phyloP scores from a whole-genome alignment of 139 green algal species.

The Chara braunii region DNA sequence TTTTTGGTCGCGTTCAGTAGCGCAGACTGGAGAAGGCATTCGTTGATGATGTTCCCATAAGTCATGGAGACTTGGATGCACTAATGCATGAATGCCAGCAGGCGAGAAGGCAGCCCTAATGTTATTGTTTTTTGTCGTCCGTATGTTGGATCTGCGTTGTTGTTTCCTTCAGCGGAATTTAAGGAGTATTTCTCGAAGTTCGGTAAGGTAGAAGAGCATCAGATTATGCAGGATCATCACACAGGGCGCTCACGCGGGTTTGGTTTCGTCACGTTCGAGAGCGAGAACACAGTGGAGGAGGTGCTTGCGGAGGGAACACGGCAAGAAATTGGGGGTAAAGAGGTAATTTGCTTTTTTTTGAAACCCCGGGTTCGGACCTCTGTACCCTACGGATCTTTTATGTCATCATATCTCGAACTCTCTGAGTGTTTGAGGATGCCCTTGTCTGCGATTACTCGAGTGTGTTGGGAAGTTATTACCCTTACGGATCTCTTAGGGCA shows the following conservation, averaged over 20 bases:
- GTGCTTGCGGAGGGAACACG: slow-evolving; percentile 72
- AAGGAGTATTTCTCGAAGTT: slow-evolving; percentile 73
- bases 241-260: slow-evolving; percentile 87
- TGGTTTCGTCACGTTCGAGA: slow-evolving; percentile 89
- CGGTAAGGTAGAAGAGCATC: slow-evolving; percentile 66
- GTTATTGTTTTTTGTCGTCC: too few relatives aligned
- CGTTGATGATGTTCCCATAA: too few relatives aligned
- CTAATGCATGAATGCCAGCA: too few relatives aligned
- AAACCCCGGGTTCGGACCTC: not conserved
- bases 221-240: slow-evolving; percentile 93
- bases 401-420: slow-evolving; percentile 3
- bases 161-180: slow-evolving; percentile 29
- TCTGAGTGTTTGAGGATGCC: not conserved
- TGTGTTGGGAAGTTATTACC: slow-evolving; percentile 2
- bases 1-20: too few relatives aligned
- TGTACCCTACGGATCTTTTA: not conserved
- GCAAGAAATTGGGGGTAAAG: slow-evolving; percentile 85
- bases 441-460: not conserved
- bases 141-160: too few relatives aligned
- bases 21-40: too few relatives aligned
- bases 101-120: too few relatives aligned
- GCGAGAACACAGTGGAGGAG: slow-evolving; percentile 73
- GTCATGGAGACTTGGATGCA: too few relatives aligned
- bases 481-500: too few relatives aligned
- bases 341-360: slow-evolving; percentile 28